Conservation (phyloP, 2,329 filamentous ascomycete genomes). For the Cladophialophora bantiana region DNA sequence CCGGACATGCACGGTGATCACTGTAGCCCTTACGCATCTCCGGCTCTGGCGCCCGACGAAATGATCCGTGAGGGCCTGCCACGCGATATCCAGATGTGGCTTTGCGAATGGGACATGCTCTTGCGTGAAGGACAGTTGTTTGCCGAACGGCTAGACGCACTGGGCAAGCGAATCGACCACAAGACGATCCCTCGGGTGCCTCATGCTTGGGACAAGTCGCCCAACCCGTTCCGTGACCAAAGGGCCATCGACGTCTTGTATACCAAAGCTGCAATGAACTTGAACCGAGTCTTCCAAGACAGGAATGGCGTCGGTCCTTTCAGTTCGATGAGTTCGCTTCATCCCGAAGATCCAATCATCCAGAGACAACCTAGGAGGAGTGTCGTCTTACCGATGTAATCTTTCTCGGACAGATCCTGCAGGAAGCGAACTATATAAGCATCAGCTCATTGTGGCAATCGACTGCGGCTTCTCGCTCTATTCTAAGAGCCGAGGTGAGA, state of each 20-base stretch:
- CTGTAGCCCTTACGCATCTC: constrained; percentile 65
- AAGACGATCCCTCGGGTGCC: constrained; percentile 55
- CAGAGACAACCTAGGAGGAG: constrained; percentile 36
- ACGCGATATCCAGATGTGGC: constrained; percentile 66
- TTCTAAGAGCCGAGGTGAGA: not conserved
- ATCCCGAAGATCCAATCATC: constrained; percentile 35
- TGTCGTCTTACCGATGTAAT: constrained; percentile 34
- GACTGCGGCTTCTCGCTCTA: constrained; percentile 2
- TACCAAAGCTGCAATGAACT: constrained; percentile 51
- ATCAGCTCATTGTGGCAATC: constrained; percentile 20
- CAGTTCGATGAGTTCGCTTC: constrained; percentile 37
- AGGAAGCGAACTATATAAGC: constrained; percentile 17
- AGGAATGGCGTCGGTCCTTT: constrained; percentile 33
- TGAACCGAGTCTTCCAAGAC: constrained; percentile 50
- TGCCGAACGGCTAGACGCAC: constrained; percentile 49
- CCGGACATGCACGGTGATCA: constrained; percentile 55
- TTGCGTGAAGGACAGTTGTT: constrained; percentile 63
- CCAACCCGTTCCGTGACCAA: constrained; percentile 57
- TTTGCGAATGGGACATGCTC: constrained; percentile 72
- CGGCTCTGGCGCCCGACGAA: constrained; percentile 61
- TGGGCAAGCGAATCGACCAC: constrained; percentile 54
- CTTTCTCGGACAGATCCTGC: constrained; percentile 1
- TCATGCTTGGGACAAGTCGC: constrained; percentile 59
- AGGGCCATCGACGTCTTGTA: constrained; percentile 52
- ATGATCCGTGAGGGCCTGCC: constrained; percentile 63